These are phyloP conservation scores for Paramyrothecium sp. DNA, from an alignment of 2,329 filamentous ascomycete genomes.

Conservation along the genomic window DNA sequence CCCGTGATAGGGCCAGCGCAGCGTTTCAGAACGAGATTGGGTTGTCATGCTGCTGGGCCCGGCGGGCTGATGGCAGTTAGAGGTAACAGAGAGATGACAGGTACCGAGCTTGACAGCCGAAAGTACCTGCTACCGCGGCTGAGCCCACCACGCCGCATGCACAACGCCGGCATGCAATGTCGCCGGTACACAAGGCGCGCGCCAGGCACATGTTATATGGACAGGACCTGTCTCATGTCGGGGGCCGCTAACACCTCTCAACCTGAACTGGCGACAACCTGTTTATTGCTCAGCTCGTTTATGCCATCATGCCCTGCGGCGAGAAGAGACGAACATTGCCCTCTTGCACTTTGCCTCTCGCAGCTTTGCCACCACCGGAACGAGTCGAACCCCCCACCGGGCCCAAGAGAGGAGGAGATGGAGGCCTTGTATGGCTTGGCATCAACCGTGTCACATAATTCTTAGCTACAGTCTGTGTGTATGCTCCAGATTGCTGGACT, in stretches of 20 bases:
- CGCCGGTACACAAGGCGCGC: too few species aligned
- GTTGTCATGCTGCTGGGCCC: slow-evolving; percentile 16
- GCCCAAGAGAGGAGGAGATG: neutral
- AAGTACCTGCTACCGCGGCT: neutral
- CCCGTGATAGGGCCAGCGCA: slow-evolving; percentile 18
- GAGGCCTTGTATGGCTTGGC: neutral
- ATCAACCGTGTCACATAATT: neutral
- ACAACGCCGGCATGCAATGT: too few species aligned
- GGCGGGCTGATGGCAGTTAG: neutral
- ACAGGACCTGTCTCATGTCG: too few species aligned
- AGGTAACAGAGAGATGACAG: neutral
- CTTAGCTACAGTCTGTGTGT: neutral
- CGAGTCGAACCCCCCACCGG: too few species aligned
- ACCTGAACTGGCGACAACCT: neutral
- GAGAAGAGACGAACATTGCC: neutral
- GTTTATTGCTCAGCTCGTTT: neutral
- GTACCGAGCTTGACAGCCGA: neutral
- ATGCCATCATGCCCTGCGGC: neutral
- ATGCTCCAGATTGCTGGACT: neutral
- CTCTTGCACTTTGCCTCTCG: neutral
- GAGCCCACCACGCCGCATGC: neutral
- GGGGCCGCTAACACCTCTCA: neutral
- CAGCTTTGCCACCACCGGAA: neutral
- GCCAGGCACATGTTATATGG: too few species aligned
- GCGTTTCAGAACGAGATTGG: slow-evolving; percentile 25